A percentile compares a stretch with the other conserved stretches of the same genome.
phyloP scores from a whole-genome alignment of 176 grass and related monocot species.

The Tuctoria greenei region DNA sequence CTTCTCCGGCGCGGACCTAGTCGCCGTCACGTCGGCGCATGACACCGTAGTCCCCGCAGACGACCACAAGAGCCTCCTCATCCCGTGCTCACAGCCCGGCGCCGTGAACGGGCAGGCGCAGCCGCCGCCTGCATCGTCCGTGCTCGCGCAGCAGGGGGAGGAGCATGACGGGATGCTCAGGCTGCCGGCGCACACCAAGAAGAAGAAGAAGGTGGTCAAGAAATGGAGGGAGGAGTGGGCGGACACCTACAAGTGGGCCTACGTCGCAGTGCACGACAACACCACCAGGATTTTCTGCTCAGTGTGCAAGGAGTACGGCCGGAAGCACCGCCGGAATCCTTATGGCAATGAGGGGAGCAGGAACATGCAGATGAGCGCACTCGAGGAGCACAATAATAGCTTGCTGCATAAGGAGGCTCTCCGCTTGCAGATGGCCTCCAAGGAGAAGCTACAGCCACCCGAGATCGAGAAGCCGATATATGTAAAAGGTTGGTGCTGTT shows the following conservation, averaged over 20 bases:
- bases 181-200: conserved; percentile 59
- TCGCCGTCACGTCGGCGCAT: conserved; percentile 47
- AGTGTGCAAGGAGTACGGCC: conserved; percentile 91
- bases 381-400: conserved; percentile 99
- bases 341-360: conserved; percentile 98
- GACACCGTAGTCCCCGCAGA: conserved; percentile 51
- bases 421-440: conserved; percentile 76
- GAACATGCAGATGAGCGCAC: conserved; percentile 99
- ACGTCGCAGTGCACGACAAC: conserved; percentile 75
- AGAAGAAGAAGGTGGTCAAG: conserved; percentile 99
- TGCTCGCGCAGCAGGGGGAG: conserved; percentile 28
- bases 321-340: conserved; percentile 93
- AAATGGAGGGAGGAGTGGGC: conserved; percentile 65
- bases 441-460: conserved; percentile 63
- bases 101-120: conserved; percentile 33
- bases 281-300: conserved; percentile 94
- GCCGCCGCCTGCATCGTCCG: background rate
- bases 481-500: conserved; percentile 77
- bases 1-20: conserved; percentile 63
- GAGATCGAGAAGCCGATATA: conserved; percentile 66
- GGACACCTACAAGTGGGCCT: conserved; percentile 55
- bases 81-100: conserved; percentile 50
- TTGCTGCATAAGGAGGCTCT: conserved; percentile 98
- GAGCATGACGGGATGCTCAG: conserved; percentile 54
- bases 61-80: conserved; percentile 82